phyloP scores from a whole-genome alignment of 352 stramenopile species.

The Plasmopara muralis region DNA sequence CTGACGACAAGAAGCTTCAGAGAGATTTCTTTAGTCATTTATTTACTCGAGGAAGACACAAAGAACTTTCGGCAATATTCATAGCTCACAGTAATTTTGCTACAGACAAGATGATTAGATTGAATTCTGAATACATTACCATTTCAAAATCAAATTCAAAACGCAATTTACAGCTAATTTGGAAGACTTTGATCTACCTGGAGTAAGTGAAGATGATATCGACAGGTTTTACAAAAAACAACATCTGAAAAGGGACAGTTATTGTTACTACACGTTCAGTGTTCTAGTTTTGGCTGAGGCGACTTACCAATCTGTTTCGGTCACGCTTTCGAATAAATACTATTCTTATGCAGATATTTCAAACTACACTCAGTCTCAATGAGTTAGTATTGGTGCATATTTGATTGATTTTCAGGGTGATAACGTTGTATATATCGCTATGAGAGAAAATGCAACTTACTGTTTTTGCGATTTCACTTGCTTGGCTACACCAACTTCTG shows the following conservation, averaged over 20 bases:
- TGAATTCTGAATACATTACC: not conserved
- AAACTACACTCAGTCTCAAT: no score
- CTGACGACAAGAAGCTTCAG: not conserved
- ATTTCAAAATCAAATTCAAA: not conserved
- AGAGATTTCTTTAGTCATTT: not conserved
- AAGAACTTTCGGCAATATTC: not conserved
- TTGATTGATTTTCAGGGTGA: no score
- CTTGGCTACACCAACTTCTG: no score
- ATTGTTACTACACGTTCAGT: not conserved
- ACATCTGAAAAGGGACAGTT: conserved; percentile 9
- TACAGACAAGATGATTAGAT: not conserved
- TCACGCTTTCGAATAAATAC: no score
- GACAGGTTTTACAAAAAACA: conserved; percentile 5
- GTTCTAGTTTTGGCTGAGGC: no score
- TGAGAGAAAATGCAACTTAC: no score
- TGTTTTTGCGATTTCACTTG: no score
- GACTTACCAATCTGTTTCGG: no score
- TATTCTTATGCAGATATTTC: no score
- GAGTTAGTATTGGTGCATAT: no score
- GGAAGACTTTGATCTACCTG: not conserved
- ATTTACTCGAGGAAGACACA: not conserved
- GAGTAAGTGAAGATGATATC: conserved; percentile 1
- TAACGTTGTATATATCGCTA: no score
- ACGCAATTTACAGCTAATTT: not conserved
- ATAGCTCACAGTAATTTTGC: not conserved